These are phyloP conservation scores for Yarrowia keelungensis DNA, from an alignment of 805 yeast species.

Conservation along the genomic window DNA sequence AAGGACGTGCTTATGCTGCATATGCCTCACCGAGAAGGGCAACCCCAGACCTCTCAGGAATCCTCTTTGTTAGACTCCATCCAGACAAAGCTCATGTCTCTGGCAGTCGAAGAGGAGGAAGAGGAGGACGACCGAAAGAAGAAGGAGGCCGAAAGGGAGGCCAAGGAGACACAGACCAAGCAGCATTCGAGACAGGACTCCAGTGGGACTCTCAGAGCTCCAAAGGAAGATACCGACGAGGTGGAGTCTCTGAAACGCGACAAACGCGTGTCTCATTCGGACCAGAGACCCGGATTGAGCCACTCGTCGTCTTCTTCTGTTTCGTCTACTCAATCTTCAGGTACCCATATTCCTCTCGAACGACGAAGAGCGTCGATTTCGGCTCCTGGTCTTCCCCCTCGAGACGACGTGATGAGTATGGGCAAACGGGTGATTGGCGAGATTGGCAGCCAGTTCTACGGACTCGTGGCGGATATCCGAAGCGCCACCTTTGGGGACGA, in stretches of 20 bases:
- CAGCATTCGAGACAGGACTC: background rate
- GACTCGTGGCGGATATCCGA: constrained; percentile 49
- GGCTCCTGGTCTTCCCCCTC: constrained; percentile 40
- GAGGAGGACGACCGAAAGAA: constrained; percentile 9
- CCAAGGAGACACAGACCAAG: background rate
- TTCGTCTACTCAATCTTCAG: constrained; percentile 18
- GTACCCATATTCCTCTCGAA: constrained; percentile 6
- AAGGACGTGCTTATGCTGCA: constrained; percentile 44
- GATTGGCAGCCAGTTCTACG: constrained; percentile 50
- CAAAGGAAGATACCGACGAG: background rate
- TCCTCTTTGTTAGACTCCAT: constrained; percentile 13
- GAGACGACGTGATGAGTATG: constrained; percentile 47
- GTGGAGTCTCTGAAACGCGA: background rate
- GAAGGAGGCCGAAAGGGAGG: background rate
- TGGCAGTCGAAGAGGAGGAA: constrained; percentile 19
- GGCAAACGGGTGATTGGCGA: constrained; percentile 50
- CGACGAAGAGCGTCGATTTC: constrained; percentile 25
- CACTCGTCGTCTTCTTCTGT: constrained; percentile 33
- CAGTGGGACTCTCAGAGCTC: constrained; percentile 1
- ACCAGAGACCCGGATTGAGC: constrained; percentile 11
- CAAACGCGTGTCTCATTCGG: background rate
- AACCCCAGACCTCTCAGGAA: constrained; percentile 5
- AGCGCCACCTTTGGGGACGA: constrained; percentile 50
- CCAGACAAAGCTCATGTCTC: constrained; percentile 24
- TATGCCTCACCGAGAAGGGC: constrained; percentile 24